Evolutionary conservation across 148 eudicot genomes (phyloP).

Genomic region (Polygonum maritimum): DNA sequence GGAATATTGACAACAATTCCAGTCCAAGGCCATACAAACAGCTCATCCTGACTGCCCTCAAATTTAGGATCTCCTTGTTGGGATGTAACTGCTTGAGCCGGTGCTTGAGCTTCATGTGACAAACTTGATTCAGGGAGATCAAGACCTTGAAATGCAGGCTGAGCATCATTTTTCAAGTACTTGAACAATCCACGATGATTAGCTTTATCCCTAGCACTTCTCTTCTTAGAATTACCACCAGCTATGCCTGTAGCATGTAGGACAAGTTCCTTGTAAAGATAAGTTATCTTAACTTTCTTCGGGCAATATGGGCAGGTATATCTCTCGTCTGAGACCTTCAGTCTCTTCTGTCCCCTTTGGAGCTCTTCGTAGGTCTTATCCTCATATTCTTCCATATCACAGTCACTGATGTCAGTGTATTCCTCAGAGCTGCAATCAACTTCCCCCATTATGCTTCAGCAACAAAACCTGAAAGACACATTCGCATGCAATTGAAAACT

Average conservation of each 20-base stretch:
- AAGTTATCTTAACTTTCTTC: constrained; percentile 60
- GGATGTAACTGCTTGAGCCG: constrained; percentile 40
- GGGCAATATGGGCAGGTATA: constrained; percentile 84
- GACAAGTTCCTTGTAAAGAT: constrained; percentile 51
- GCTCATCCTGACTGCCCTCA: constrained; percentile 57
- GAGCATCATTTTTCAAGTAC: constrained; percentile 47
- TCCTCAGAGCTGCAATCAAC: constrained; percentile 59
- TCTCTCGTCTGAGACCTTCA: constrained; percentile 50
- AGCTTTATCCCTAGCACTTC: constrained; percentile 77
- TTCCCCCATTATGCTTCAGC: constrained; percentile 8
- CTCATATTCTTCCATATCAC: constrained; percentile 70
- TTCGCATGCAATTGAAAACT: neutral
- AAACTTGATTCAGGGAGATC: neutral
- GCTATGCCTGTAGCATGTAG: constrained; percentile 88
- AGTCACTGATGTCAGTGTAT: constrained; percentile 70
- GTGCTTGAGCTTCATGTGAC: constrained; percentile 13
- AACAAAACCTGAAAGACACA: constrained; percentile 2
- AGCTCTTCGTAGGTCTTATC: constrained; percentile 52
- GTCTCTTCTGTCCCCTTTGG: constrained; percentile 40
- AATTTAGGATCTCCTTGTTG: constrained; percentile 29
- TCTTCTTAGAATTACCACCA: constrained; percentile 51
- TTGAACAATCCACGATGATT: constrained; percentile 70
- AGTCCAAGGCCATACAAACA: constrained; percentile 94
- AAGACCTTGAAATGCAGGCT: neutral
- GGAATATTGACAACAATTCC: constrained; percentile 83